Evolutionary conservation across 2,329 filamentous ascomycete species (phyloP).

Genomic region (Aspergillus niger): DNA sequence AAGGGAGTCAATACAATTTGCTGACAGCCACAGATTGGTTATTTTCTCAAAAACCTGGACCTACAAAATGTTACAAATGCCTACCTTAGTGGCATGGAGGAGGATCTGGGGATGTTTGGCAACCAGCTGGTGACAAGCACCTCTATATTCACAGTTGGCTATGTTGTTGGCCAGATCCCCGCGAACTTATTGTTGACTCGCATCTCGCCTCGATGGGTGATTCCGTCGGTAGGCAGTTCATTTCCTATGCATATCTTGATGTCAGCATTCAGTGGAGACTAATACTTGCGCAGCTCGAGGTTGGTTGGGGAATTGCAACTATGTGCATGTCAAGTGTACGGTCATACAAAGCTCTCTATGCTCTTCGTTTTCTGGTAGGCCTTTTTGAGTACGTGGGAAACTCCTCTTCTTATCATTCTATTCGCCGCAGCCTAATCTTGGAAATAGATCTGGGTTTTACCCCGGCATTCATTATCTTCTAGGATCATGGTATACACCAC

Average conservation of each 20-base stretch:
- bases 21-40: slow-evolving; percentile 21
- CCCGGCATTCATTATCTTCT: slow-evolving; percentile 30
- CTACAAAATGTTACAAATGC: slow-evolving; percentile 48
- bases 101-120: slow-evolving; percentile 39
- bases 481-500: slow-evolving; percentile 30
- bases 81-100: slow-evolving; percentile 42
- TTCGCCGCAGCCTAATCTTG: not conserved
- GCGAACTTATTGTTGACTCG: slow-evolving; percentile 50
- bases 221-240: slow-evolving; percentile 29
- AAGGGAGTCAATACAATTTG: not conserved
- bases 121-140: slow-evolving; percentile 42
- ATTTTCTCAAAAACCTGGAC: slow-evolving; percentile 40
- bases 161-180: slow-evolving; percentile 49
- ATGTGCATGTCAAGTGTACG: slow-evolving; percentile 27
- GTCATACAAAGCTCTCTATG: slow-evolving; percentile 26
- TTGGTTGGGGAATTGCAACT: slow-evolving; percentile 33
- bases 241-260: not conserved
- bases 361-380: slow-evolving; percentile 30
- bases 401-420: too few species aligned
- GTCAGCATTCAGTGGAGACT: not conserved
- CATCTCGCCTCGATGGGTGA: slow-evolving; percentile 47
- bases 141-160: slow-evolving; percentile 49
- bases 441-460: slow-evolving; percentile 25
- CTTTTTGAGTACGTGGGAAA: slow-evolving; percentile 28
- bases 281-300: slow-evolving; percentile 23